phyloP scores from a whole-genome alignment of 306 rosid genomes.

The Prinsepia uniflora region DNA sequence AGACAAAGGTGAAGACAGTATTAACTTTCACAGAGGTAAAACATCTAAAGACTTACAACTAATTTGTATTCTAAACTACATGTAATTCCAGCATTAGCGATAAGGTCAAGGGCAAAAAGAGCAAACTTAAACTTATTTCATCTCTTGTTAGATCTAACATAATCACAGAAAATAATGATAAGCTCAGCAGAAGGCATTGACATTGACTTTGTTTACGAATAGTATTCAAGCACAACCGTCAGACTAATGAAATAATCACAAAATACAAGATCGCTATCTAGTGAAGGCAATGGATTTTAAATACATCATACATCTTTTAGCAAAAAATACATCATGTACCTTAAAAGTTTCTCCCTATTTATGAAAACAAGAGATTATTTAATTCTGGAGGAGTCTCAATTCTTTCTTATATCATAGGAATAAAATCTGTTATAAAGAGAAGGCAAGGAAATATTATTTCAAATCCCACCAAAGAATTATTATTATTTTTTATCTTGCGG shows the following conservation, averaged over 20 bases:
- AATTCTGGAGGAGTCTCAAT: constrained; percentile 1
- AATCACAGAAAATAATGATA: background rate
- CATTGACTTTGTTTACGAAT: constrained; percentile 1
- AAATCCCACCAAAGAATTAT: background rate
- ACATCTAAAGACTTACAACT: constrained; percentile 15
- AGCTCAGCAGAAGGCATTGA: constrained; percentile 4
- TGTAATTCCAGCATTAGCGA: constrained; percentile 12
- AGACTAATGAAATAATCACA: background rate
- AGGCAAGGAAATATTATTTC: background rate
- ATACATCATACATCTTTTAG: no score
- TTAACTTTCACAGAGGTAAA: constrained; percentile 1
- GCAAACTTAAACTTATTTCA: constrained; percentile 10
- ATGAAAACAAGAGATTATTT: background rate
- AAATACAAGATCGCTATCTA: background rate
- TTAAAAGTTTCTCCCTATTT: background rate
- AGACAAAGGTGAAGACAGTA: constrained; percentile 12
- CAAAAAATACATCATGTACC: background rate
- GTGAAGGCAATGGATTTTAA: background rate
- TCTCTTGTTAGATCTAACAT: background rate
- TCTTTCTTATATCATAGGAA: constrained; percentile 2
- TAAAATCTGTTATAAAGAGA: background rate
- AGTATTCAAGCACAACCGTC: background rate
- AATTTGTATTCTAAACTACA: constrained; percentile 5
- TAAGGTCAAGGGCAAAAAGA: constrained; percentile 10
- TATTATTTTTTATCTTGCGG: background rate